Conservation (phyloP, 2,329 filamentous ascomycete genomes). For the Fusarium protoensiforme region DNA sequence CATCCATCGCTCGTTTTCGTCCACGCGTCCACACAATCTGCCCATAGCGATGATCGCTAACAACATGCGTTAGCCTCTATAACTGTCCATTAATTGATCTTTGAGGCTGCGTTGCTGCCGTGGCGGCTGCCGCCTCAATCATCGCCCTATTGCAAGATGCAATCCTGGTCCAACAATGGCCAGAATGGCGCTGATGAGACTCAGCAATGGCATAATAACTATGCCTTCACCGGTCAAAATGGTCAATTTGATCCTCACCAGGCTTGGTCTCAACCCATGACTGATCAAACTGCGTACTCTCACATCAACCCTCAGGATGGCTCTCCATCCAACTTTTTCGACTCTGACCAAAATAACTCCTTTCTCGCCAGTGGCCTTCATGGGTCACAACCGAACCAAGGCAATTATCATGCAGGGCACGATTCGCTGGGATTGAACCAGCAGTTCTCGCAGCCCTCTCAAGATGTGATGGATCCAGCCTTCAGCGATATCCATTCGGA, state of each 20-base stretch:
- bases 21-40: constrained; percentile 31
- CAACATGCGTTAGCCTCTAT: constrained; percentile 45
- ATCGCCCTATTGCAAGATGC: constrained; percentile 47
- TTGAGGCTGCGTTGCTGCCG: constrained; percentile 32
- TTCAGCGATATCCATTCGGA: constrained; percentile 52
- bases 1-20: constrained; percentile 28
- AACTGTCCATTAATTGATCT: constrained; percentile 37
- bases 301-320: constrained; percentile 47
- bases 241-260: constrained; percentile 54
- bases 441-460: constrained; percentile 48
- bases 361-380: constrained; percentile 47
- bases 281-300: constrained; percentile 48
- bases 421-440: constrained; percentile 47
- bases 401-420: constrained; percentile 47
- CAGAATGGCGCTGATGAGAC: constrained; percentile 51
- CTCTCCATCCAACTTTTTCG: constrained; percentile 49
- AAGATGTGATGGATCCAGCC: constrained; percentile 52
- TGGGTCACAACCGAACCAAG: constrained; percentile 42
- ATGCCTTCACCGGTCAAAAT: constrained; percentile 47
- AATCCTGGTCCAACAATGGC: constrained; percentile 53
- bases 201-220: constrained; percentile 50
- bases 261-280: constrained; percentile 51
- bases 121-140: constrained; percentile 35
- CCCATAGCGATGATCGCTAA: constrained; percentile 45
- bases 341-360: constrained; percentile 47